Percentiles rank a stretch among this genome's conserved stretches.
Evolutionary conservation across 2,329 filamentous ascomycete species (phyloP).

Genomic region (Aspergillus sp.): DNA sequence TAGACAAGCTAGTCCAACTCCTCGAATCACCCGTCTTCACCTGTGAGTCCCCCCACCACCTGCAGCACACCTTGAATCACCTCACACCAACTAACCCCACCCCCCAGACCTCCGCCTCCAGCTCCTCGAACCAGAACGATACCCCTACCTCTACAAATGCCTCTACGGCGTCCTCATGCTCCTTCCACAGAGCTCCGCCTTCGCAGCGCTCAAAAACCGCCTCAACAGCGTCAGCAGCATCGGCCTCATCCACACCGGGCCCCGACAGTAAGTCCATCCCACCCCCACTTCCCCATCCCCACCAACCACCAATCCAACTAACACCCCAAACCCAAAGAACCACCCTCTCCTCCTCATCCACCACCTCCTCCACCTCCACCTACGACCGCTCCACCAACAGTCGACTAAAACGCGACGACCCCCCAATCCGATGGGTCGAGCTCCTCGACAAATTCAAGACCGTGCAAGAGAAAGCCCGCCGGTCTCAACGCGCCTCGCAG

Average conservation of each 20-base stretch:
- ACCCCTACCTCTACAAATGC: constrained; percentile 95
- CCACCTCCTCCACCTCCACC: constrained; percentile 54
- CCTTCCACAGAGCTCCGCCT: constrained; percentile 94
- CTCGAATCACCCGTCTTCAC: constrained; percentile 98
- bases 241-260: constrained; percentile 84
- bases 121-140: constrained; percentile 90
- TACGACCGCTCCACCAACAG: constrained; percentile 69
- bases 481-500: constrained; percentile 61
- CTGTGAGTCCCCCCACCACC: constrained; percentile 59
- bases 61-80: not conserved
- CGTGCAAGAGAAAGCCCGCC: constrained; percentile 82
- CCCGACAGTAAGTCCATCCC: constrained; percentile 66
- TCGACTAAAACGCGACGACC: constrained; percentile 80
- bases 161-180: constrained; percentile 97
- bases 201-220: constrained; percentile 93
- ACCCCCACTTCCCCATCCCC: constrained; percentile 16
- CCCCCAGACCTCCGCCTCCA: constrained; percentile 82
- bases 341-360: constrained; percentile 12
- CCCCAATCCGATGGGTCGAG: constrained; percentile 85
- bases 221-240: constrained; percentile 97
- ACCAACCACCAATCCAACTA: not conserved
- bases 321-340: constrained; percentile 11
- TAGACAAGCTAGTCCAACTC: constrained; percentile 95
- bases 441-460: constrained; percentile 91
- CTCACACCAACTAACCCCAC: constrained; percentile 13